Conservation (phyloP, 2,329 filamentous ascomycete species). For the Talaromyces sp. region DNA sequence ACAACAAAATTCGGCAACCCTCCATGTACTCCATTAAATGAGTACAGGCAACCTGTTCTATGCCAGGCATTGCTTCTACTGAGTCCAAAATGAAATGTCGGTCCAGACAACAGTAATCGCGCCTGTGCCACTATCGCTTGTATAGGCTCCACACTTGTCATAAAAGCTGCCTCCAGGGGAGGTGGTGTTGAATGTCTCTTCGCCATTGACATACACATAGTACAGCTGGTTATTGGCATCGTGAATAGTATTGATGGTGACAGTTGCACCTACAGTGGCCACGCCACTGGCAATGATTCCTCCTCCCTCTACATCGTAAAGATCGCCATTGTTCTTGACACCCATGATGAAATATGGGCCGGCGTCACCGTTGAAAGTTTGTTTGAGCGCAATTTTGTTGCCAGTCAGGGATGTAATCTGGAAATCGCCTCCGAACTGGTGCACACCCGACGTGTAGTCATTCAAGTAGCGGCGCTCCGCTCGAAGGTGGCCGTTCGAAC, state of each 20-base stretch:
- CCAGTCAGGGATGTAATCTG: conserved; percentile 10
- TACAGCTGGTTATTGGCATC: conserved; percentile 8
- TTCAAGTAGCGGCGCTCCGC: conserved; percentile 14
- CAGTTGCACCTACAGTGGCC: conserved; percentile 9
- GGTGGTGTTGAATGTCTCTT: conserved; percentile 1
- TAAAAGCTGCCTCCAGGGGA: conserved; percentile 10
- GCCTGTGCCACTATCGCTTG: conserved; percentile 11
- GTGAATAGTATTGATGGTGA: conserved; percentile 13
- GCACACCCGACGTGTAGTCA: conserved; percentile 12
- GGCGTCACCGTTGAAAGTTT: conserved; percentile 13
- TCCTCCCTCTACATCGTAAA: conserved; percentile 13
- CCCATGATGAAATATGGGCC: conserved; percentile 13
- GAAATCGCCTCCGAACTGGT: conserved; percentile 12
- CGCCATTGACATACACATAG: conserved; percentile 14
- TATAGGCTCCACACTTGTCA: conserved; percentile 14
- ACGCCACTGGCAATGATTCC: conserved; percentile 11
- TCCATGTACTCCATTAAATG: not conserved
- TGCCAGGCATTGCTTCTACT: not conserved
- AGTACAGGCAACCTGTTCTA: not conserved
- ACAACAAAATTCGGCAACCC: not conserved
- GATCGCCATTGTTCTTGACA: conserved; percentile 12
- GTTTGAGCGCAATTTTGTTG: conserved; percentile 5
- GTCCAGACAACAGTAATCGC: conserved; percentile 12
- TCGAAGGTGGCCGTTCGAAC: conserved; percentile 13
- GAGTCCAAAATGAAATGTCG: conserved; percentile 12